phyloP scores from a whole-genome alignment of 148 eudicot genomes.

The Drosera capensis region DNA sequence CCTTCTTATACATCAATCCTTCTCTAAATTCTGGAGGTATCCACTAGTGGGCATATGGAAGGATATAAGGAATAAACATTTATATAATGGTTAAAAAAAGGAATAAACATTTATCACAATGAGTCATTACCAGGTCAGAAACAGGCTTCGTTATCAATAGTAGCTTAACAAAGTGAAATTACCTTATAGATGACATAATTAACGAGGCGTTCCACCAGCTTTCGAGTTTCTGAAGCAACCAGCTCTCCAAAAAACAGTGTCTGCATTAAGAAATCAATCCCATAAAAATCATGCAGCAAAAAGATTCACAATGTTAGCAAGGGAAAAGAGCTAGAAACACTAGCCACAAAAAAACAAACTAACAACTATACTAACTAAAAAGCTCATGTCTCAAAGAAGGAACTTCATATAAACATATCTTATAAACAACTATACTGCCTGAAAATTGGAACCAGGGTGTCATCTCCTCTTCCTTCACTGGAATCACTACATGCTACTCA shows the following conservation, averaged over 20 bases:
- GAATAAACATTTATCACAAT: background rate
- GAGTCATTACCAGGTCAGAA: background rate
- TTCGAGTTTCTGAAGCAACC: conserved; percentile 60
- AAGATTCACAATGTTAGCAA: background rate
- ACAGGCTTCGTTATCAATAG: background rate
- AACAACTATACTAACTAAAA: too few species aligned
- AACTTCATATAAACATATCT: too few species aligned
- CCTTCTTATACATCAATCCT: background rate
- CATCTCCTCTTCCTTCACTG: too few species aligned
- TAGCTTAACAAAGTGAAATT: conserved; percentile 2
- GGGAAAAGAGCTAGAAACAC: background rate
- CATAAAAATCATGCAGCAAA: background rate
- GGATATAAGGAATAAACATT: too few species aligned
- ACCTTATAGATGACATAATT: conserved; percentile 94
- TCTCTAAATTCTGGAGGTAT: background rate
- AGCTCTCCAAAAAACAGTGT: conserved; percentile 71
- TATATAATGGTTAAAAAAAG: background rate
- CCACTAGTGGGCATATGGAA: too few species aligned
- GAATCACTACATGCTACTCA: too few species aligned
- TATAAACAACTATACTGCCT: too few species aligned
- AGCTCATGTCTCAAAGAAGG: too few species aligned
- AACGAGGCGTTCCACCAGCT: conserved; percentile 65
- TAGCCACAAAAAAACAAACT: background rate
- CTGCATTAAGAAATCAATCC: conserved; percentile 25
- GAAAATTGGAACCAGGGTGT: too few species aligned